These are phyloP conservation scores for Trichoderma cornu-damae DNA, from an alignment of 2,329 filamentous ascomycete genomes.

Conservation along the genomic window DNA sequence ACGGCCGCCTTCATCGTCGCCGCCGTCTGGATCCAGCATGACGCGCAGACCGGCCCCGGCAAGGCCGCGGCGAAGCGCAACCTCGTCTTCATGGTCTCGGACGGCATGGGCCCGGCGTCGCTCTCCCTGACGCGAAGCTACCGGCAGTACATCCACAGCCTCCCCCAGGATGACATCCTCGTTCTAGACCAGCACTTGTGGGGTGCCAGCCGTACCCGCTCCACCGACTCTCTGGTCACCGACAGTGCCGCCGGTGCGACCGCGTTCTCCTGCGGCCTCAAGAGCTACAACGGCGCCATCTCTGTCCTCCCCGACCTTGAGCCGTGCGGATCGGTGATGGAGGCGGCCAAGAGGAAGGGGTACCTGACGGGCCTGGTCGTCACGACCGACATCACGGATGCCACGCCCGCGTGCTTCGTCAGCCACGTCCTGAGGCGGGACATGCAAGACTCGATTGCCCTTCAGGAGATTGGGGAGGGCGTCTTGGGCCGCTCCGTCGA, in stretches of 20 bases:
- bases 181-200: conserved; percentile 84
- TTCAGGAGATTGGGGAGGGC: conserved; percentile 86
- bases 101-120: conserved; percentile 95
- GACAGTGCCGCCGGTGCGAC: conserved; percentile 97
- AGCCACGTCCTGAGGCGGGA: conserved; percentile 74
- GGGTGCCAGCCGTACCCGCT: conserved; percentile 82
- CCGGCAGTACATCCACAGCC: conserved; percentile 67
- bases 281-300: conserved; percentile 97
- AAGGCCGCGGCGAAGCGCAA: conserved; percentile 65
- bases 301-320: conserved; percentile 77
- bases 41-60: conserved; percentile 43
- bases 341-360: conserved; percentile 86
- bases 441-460: conserved; percentile 85
- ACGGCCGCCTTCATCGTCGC: conserved; percentile 74
- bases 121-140: conserved; percentile 82
- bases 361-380: conserved; percentile 93
- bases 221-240: conserved; percentile 78
- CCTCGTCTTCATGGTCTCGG: conserved; percentile 97
- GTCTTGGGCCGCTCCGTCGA: conserved; percentile 84
- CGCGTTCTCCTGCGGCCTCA: conserved; percentile 85
- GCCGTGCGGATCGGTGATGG: conserved; percentile 86
- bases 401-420: conserved; percentile 92
- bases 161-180: conserved; percentile 71
- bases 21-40: conserved; percentile 72
- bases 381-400: conserved; percentile 91